Conservation (phyloP, 1,139 yeast genomes). For the Saccharomyces hybrid region DNA sequence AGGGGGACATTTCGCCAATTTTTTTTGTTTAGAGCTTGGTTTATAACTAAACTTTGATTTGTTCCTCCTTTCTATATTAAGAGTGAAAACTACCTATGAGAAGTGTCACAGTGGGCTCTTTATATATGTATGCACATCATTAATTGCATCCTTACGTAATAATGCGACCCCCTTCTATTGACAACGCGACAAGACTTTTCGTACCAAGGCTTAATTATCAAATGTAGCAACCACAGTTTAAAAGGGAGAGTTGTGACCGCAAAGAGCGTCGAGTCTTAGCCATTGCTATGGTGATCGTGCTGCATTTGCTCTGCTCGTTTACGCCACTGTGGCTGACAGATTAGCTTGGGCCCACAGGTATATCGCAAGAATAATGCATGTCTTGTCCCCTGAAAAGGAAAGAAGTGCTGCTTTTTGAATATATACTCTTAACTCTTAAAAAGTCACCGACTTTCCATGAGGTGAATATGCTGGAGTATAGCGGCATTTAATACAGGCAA, state of each 20-base stretch:
- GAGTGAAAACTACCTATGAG: neutral
- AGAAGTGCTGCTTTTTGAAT: neutral
- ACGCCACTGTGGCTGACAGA: neutral
- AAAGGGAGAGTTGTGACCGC: neutral
- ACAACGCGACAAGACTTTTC: neutral
- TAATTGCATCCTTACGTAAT: neutral
- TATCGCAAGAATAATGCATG: neutral
- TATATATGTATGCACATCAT: neutral
- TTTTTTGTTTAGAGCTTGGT: no score
- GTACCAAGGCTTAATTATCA: neutral
- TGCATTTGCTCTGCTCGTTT: no score
- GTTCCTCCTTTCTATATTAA: neutral
- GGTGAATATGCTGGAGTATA: neutral
- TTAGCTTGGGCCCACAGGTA: neutral
- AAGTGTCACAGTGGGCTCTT: neutral
- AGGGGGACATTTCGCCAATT: constrained; percentile 1
- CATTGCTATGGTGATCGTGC: no score
- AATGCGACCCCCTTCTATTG: neutral
- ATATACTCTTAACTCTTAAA: neutral
- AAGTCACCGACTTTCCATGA: neutral
- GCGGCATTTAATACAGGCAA: neutral
- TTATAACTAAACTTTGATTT: neutral
- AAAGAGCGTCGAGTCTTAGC: no score
- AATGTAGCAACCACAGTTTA: neutral
- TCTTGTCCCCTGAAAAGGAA: neutral